Evolutionary conservation across 163 green algal genomes (phyloP), one percentile per base, ranked within the genome.

Genomic region (Volvox carteri): DNA sequence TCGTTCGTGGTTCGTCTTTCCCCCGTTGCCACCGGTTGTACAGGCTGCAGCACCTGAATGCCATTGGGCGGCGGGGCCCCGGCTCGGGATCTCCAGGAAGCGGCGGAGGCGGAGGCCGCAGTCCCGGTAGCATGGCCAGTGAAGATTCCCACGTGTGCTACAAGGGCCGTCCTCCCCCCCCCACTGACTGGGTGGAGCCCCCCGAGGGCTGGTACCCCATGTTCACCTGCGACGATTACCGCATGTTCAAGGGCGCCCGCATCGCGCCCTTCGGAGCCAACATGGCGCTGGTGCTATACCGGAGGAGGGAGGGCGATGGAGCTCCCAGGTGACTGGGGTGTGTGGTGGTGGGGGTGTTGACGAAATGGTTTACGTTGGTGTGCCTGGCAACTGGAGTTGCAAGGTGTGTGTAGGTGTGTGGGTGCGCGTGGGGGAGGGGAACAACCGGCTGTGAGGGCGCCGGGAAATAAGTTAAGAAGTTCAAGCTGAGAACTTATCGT

Each of bases 211-310:
- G 78, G 87, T 46, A 30, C 14, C 72, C 87, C 46, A 41, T 74
- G 80, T 21, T 86, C n/a, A 33, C 80, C 28, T n/a, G 28, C 54
- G 58, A 75, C 28, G 87, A 90, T 37, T 23, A 23, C 1, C 88
- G 88, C 39, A 33, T 79, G 46, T 92, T 92, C 62, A 86, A 84
- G 75, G 88, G 88, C 48, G 39, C 74, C 0, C 75, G 75, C 46
- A 46, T 93, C 25, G 75, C 90, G 1, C 90, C 90, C 25, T 93
- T 84, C 30, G 85, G 37, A 4, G 85, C 79, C 62, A 93, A 93
- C 79, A 74, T 93, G 73, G 67, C 62, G 7, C 42, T 91, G 44
- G 78, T 93, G 85, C 79, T 93, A 58, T 93, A 93, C 85, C 52
- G 39, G 33, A 37, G 65, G 33, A 84, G 44, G 78, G 68, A 35